Base-by-base conservation (phyloP, 2,329 filamentous ascomycete genomes). In the Zopfia rhizophila region DNA sequence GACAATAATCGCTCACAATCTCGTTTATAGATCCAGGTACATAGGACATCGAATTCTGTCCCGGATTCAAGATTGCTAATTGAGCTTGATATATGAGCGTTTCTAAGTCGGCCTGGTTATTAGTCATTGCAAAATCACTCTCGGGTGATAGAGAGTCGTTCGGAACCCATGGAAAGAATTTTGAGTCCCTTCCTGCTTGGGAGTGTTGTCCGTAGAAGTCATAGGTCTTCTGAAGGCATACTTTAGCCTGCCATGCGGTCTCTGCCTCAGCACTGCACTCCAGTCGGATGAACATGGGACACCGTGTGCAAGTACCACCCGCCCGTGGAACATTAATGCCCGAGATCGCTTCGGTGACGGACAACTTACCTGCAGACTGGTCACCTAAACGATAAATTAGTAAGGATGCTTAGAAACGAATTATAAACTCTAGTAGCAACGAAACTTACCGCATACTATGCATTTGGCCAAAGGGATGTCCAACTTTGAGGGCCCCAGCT, bases 351-450 rank as follows among this genome's bases (percentile, higher is more conserved):
- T 79, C 76, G 10, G 78, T 75, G 0, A 76, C 65, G 0, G 80
- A 91, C 0, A 86, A 91, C 65, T 96, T 96, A 0, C 91, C 92
- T 0, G 90, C 88, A 0, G 84, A 89, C 61, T 96, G 91, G 36
- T 96, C 91, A 0, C 67, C 63, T 62, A 21, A 16, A 23, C 7
- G 2, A 25, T 10, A n/a, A 2, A 4, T 51, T n/a, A 30, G 10
- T 17, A 3, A 7, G 2, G 14, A 3, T 5, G 14, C 12, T 19
- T n/a, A n/a, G n/a, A n/a, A n/a, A n/a, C n/a, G n/a, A n/a, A n/a
- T n/a, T n/a, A n/a, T n/a, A n/a, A n/a, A n/a, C n/a, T n/a, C n/a
- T n/a, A n/a, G n/a, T n/a, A n/a, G n/a, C n/a, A n/a, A n/a, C n/a
- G n/a, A n/a, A 38, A 39, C 55, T 13, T 43, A 66, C 91, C 91